A percentile compares a stretch with the other conserved stretches of the same genome.
Evolutionary conservation across 768 basidiomycete species (phyloP).

Genomic region (Wakefieldia striispora): DNA sequence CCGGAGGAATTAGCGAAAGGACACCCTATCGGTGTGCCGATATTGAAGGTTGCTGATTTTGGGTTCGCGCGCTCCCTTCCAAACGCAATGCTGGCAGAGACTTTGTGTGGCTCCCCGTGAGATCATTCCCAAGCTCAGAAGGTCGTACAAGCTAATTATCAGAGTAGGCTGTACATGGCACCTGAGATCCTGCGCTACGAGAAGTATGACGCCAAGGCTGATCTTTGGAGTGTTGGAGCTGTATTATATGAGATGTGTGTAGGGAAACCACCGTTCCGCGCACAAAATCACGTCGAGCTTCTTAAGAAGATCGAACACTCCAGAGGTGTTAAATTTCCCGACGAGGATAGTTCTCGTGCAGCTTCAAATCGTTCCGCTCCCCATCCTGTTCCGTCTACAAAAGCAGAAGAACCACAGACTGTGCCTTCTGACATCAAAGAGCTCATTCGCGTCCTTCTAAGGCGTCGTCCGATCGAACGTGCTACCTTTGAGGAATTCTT

Average conservation of each 20-base stretch:
- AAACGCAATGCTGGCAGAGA: slow-evolving; percentile 93
- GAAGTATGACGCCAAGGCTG: slow-evolving; percentile 97
- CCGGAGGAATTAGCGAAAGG: slow-evolving; percentile 79
- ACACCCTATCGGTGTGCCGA: slow-evolving; percentile 88
- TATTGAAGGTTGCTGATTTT: slow-evolving; percentile 97
- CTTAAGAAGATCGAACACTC: slow-evolving; percentile 88
- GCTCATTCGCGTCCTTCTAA: slow-evolving; percentile 81
- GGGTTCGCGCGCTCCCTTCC: slow-evolving; percentile 94
- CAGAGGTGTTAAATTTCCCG: slow-evolving; percentile 92
- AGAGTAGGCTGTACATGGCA: slow-evolving; percentile 89
- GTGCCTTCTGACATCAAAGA: slow-evolving; percentile 85
- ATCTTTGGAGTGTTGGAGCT: slow-evolving; percentile 97
- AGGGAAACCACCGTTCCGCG: slow-evolving; percentile 92
- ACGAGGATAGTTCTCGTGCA: slow-evolving; percentile 65
- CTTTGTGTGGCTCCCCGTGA: slow-evolving; percentile 94
- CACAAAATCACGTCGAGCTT: slow-evolving; percentile 94
- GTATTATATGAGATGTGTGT: slow-evolving; percentile 95
- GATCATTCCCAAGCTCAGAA: slow-evolving; percentile 30
- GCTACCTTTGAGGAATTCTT: slow-evolving; percentile 94
- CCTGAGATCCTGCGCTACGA: slow-evolving; percentile 97
- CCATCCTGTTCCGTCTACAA: slow-evolving; percentile 17
- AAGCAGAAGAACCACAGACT: slow-evolving; percentile 47
- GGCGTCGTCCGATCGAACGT: slow-evolving; percentile 79
- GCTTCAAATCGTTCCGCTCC: slow-evolving; percentile 33
- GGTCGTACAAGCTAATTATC: neutral